These are phyloP conservation scores for Gossypium australe DNA, from an alignment of 345 rosid genomes.

Conservation along the genomic window DNA sequence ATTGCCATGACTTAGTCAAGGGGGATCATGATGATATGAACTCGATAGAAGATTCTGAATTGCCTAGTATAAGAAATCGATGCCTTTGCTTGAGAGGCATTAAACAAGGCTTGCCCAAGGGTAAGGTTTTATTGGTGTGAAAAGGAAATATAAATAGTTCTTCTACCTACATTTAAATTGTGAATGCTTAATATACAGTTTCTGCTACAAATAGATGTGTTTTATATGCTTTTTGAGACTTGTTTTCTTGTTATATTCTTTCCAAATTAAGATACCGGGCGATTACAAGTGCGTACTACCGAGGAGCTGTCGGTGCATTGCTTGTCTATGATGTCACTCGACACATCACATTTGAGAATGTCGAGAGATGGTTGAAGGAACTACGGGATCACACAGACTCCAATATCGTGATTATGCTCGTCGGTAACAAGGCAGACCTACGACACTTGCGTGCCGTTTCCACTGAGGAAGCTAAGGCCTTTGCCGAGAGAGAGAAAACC, in stretches of 20 bases:
- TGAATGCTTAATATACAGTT: neutral
- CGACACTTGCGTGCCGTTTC: conserved; percentile 79
- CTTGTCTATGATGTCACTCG: conserved; percentile 83
- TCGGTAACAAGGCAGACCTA: conserved; percentile 84
- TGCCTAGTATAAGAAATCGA: neutral
- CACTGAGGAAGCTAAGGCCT: conserved; percentile 57
- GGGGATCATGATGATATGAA: neutral
- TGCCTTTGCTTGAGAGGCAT: neutral
- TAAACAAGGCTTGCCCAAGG: neutral
- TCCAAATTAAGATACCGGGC: conserved; percentile 61
- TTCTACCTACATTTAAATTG: neutral
- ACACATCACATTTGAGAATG: conserved; percentile 79
- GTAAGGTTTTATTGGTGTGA: neutral
- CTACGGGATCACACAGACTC: conserved; percentile 78
- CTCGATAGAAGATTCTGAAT: neutral
- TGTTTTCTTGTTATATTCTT: conserved; percentile 3
- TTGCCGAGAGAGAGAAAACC: conserved; percentile 71
- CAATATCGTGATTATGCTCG: conserved; percentile 81
- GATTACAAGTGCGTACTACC: conserved; percentile 86
- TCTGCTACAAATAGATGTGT: neutral
- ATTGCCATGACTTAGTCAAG: neutral
- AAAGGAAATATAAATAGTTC: neutral
- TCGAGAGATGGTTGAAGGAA: conserved; percentile 90
- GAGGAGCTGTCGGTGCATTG: conserved; percentile 87
- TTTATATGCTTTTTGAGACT: neutral